These are phyloP conservation scores for Rusavskia elegans DNA, from an alignment of 495 filamentous ascomycete species.

Conservation along the genomic window DNA sequence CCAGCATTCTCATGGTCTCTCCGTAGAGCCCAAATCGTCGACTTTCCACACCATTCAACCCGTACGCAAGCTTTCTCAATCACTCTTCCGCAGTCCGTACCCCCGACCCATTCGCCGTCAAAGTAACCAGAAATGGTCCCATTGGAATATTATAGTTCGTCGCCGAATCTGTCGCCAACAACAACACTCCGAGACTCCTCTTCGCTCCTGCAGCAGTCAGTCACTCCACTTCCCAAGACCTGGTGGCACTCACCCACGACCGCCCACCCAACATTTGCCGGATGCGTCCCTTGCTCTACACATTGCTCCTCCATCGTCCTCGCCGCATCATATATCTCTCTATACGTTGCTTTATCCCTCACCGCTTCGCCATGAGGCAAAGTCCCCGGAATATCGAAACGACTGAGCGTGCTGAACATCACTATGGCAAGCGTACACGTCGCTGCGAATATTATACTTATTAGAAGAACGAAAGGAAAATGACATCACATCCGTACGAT, in stretches of 20 bases:
- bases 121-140: too few relatives aligned
- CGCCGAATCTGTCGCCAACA: neutral
- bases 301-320: neutral
- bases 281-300: neutral
- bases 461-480: too few relatives aligned
- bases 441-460: neutral
- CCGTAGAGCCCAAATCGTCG: too few relatives aligned
- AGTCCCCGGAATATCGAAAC: neutral
- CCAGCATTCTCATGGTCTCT: too few relatives aligned
- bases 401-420: neutral
- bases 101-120: too few relatives aligned
- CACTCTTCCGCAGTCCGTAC: too few relatives aligned
- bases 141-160: neutral
- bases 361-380: neutral
- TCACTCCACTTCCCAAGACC: neutral
- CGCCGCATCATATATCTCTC: neutral
- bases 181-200: neutral
- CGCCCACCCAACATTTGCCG: neutral
- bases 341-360: neutral
- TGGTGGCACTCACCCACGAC: neutral
- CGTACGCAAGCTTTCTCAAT: too few relatives aligned
- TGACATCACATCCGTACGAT: neutral
- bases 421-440: neutral
- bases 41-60: too few relatives aligned
- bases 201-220: neutral